Evolutionary conservation across 2,329 filamentous ascomycete genomes (phyloP).

Genomic region (Boeremia lycopersici): DNA sequence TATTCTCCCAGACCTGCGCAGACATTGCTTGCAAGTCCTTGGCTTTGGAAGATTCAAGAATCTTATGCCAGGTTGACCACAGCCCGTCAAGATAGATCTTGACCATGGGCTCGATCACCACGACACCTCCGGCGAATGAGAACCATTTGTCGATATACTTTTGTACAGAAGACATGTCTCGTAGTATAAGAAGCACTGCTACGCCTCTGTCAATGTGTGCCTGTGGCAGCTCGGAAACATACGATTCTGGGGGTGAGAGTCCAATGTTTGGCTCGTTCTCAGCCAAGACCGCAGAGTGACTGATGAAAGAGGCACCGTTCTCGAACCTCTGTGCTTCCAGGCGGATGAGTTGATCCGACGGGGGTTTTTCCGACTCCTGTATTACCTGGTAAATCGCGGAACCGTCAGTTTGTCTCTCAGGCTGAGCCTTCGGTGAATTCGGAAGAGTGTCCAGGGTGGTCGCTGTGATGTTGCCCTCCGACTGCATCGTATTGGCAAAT

Average conservation of each 20-base stretch:
- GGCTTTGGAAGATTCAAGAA: constrained; percentile 30
- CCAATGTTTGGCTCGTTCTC: constrained; percentile 38
- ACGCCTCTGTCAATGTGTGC: constrained; percentile 37
- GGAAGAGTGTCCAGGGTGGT: not conserved
- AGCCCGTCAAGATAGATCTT: constrained; percentile 37
- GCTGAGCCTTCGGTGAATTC: not conserved
- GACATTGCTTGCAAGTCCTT: constrained; percentile 47
- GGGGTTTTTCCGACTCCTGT: not conserved
- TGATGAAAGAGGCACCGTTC: constrained; percentile 27
- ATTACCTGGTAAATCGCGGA: not conserved
- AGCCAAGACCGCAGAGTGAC: constrained; percentile 35
- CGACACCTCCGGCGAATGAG: constrained; percentile 36
- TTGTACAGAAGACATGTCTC: constrained; percentile 31
- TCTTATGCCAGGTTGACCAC: constrained; percentile 35
- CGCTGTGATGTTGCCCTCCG: not conserved
- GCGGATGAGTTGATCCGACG: not conserved
- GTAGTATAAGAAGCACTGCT: constrained; percentile 34
- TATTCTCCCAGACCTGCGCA: constrained; percentile 52
- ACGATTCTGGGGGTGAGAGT: constrained; percentile 20
- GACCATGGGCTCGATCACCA: constrained; percentile 45
- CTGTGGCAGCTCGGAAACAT: constrained; percentile 18
- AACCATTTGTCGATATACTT: constrained; percentile 44
- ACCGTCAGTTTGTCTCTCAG: not conserved
- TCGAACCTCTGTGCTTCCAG: constrained; percentile 18
- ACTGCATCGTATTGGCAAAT: not conserved